Conservation (phyloP, 345 rosid species). For the Eucalyptus marginata region DNA sequence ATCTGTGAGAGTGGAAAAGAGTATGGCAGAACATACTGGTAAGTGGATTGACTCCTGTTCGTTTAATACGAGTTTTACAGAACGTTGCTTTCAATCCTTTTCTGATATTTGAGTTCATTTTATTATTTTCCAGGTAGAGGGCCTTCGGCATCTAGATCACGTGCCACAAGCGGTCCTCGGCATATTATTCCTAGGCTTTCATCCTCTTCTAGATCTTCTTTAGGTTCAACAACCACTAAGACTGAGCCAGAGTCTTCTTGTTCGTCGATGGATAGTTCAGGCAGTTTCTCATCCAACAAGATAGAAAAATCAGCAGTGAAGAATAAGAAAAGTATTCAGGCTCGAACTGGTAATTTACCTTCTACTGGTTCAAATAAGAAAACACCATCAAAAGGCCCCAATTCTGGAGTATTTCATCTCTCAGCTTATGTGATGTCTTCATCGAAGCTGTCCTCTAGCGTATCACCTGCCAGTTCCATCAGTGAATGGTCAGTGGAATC, state of each 20-base stretch:
- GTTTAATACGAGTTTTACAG: neutral
- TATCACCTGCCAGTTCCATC: slow-evolving; percentile 60
- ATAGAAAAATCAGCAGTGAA: slow-evolving; percentile 21
- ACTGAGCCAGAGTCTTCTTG: slow-evolving; percentile 41
- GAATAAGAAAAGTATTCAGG: slow-evolving; percentile 17
- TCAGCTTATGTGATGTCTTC: slow-evolving; percentile 32
- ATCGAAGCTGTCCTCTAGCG: slow-evolving; percentile 31
- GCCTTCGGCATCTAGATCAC: slow-evolving; percentile 14
- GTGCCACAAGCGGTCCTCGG: slow-evolving; percentile 14
- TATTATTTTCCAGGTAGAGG: slow-evolving; percentile 36
- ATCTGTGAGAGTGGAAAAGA: slow-evolving; percentile 39
- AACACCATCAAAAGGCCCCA: slow-evolving; percentile 23
- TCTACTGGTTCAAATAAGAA: slow-evolving; percentile 16
- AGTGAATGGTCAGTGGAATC: slow-evolving; percentile 74
- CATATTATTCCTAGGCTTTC: slow-evolving; percentile 30
- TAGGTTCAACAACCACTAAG: slow-evolving; percentile 36
- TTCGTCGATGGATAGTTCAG: slow-evolving; percentile 57
- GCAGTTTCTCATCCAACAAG: slow-evolving; percentile 38
- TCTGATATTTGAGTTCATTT: neutral
- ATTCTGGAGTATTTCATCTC: slow-evolving; percentile 16
- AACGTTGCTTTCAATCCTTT: neutral
- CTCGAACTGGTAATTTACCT: slow-evolving; percentile 12
- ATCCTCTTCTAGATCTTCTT: slow-evolving; percentile 21
- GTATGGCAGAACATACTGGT: slow-evolving; percentile 22
- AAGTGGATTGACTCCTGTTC: neutral